Conservation (phyloP, 2,329 filamentous ascomycete genomes). For the Talaromyces sp. region DNA sequence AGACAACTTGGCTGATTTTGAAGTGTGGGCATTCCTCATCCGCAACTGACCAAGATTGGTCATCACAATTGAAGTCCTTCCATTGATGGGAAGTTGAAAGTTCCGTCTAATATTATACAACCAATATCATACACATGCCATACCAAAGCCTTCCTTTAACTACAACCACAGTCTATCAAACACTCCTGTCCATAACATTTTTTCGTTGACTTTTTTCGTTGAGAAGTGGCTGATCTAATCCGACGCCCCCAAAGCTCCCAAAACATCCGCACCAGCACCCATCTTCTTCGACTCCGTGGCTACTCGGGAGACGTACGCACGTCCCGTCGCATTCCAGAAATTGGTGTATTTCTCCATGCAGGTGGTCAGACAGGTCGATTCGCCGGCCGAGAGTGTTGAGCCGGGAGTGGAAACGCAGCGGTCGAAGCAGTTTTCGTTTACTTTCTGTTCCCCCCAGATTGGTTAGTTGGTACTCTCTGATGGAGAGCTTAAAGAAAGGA, state of each 20-base stretch:
- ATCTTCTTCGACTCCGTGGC: conserved; percentile 57
- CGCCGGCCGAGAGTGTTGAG: conserved; percentile 61
- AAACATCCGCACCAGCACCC: conserved; percentile 28
- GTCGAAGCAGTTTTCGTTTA: conserved; percentile 78
- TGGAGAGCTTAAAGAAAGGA: too few species aligned
- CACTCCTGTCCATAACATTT: neutral
- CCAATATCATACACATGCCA: neutral
- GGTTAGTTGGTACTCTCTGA: too few species aligned
- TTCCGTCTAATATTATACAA: neutral
- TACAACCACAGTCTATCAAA: neutral
- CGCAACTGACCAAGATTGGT: too few species aligned
- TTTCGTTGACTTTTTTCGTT: neutral
- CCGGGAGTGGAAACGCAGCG: conserved; percentile 70
- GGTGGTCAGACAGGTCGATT: conserved; percentile 67
- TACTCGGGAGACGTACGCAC: conserved; percentile 59
- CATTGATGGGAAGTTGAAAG: neutral
- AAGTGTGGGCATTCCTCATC: too few species aligned
- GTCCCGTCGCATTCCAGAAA: conserved; percentile 72
- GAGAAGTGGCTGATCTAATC: neutral
- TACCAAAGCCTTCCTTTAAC: neutral
- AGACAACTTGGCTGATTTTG: neutral
- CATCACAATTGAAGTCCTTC: neutral
- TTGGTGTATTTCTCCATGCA: conserved; percentile 86
- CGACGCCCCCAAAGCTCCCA: neutral
- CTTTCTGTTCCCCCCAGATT: conserved; percentile 49